phyloP scores from a whole-genome alignment of 768 basidiomycete species.

The Podaxis pistillaris region DNA sequence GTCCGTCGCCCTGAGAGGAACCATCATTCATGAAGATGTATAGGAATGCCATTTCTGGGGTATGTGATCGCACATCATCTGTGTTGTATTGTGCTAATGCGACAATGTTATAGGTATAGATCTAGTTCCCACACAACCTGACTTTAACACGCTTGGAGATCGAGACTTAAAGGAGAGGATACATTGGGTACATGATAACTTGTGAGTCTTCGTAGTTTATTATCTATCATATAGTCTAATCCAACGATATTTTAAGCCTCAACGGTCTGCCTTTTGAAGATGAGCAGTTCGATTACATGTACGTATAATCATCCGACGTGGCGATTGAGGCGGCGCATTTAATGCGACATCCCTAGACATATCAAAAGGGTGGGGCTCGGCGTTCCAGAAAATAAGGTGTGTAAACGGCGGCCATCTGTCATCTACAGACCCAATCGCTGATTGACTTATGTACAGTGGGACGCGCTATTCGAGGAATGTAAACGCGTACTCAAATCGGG shows the following conservation, averaged over 20 bases:
- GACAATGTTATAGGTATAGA: conserved; percentile 51
- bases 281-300: conserved; percentile 80
- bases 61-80: conserved; percentile 25
- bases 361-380: conserved; percentile 71
- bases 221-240: conserved; percentile 1
- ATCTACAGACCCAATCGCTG: neutral
- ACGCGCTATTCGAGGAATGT: conserved; percentile 65
- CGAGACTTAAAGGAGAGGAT: conserved; percentile 57
- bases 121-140: conserved; percentile 69
- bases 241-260: conserved; percentile 39
- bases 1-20: neutral
- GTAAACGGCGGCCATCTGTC: conserved; percentile 8
- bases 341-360: conserved; percentile 39
- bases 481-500: conserved; percentile 71
- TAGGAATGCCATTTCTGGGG: conserved; percentile 43
- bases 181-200: conserved; percentile 72
- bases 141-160: conserved; percentile 59
- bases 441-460: conserved; percentile 49
- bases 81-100: neutral
- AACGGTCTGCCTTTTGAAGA: conserved; percentile 68
- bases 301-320: conserved; percentile 26
- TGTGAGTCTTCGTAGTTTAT: conserved; percentile 41
- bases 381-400: conserved; percentile 73
- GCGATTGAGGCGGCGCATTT: conserved; percentile 3
- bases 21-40: conserved; percentile 3